Conservation (phyloP, 1,284 basidiomycete genomes). For the Trichosporon faecale region DNA sequence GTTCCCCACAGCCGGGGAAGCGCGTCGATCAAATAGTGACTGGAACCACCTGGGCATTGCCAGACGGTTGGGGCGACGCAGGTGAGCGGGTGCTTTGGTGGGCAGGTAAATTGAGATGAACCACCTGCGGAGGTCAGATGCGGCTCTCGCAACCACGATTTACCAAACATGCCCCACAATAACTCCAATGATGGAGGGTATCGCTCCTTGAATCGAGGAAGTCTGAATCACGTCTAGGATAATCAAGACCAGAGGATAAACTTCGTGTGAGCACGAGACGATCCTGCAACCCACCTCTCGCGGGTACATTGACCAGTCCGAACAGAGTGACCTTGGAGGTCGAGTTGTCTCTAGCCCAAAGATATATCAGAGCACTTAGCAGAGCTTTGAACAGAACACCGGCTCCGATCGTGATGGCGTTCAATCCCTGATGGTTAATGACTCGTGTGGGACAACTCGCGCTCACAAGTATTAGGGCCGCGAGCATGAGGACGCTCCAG, state of each 20-base stretch:
- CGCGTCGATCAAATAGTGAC: slow-evolving; percentile 20
- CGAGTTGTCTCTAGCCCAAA: slow-evolving; percentile 48
- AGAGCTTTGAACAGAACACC: slow-evolving; percentile 48
- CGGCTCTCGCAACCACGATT: slow-evolving; percentile 2
- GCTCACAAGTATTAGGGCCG: slow-evolving; percentile 31
- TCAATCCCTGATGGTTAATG: slow-evolving; percentile 31
- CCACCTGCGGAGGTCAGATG: slow-evolving; percentile 38
- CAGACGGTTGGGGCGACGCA: slow-evolving; percentile 43
- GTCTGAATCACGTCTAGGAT: slow-evolving; percentile 43
- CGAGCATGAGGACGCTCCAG: slow-evolving; percentile 45
- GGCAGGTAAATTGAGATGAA: slow-evolving; percentile 48
- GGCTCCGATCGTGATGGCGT: slow-evolving; percentile 29
- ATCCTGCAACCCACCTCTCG: slow-evolving; percentile 39
- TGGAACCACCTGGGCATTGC: slow-evolving; percentile 36
- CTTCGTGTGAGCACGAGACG: slow-evolving; percentile 22
- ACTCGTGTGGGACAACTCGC: not conserved
- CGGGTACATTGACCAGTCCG: slow-evolving; percentile 47
- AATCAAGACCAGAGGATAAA: slow-evolving; percentile 46
- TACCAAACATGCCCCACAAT: slow-evolving; percentile 48
- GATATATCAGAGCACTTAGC: slow-evolving; percentile 47
- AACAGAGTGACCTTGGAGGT: slow-evolving; percentile 48
- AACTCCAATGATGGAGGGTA: slow-evolving; percentile 43
- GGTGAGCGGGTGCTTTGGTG: slow-evolving; percentile 35
- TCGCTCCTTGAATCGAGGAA: slow-evolving; percentile 34
- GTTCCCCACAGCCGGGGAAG: not conserved